These are phyloP conservation scores for Rhodotorula glutinis DNA, from an alignment of 1,284 basidiomycete species.

Conservation along the genomic window DNA sequence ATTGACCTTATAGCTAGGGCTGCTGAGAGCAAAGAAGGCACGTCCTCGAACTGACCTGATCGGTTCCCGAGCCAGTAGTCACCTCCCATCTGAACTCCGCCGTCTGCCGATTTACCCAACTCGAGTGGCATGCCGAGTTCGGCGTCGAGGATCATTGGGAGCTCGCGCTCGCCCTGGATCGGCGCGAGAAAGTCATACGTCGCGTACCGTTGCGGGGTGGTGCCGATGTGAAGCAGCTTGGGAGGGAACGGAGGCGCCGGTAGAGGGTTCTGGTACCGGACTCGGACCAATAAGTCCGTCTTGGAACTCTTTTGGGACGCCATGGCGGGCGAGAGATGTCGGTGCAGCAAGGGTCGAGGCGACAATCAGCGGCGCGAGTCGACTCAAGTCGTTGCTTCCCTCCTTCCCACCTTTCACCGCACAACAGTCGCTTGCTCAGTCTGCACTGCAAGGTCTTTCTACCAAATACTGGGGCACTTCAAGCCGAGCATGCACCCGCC, in stretches of 20 bases:
- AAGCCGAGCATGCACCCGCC: too few relatives aligned
- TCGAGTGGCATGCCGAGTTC: constrained; percentile 93
- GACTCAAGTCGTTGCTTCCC: too few relatives aligned
- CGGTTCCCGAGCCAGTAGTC: constrained; percentile 50
- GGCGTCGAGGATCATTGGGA: constrained; percentile 90
- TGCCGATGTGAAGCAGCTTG: constrained; percentile 82
- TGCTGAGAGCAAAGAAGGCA: too few relatives aligned
- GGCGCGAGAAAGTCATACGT: constrained; percentile 75
- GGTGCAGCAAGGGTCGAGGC: not conserved
- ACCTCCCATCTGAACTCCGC: constrained; percentile 66
- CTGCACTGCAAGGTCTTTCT: too few relatives aligned
- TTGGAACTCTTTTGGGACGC: constrained; percentile 53
- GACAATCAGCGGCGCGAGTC: too few relatives aligned
- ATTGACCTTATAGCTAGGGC: too few relatives aligned
- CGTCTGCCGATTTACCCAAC: constrained; percentile 68
- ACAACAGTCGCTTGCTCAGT: too few relatives aligned
- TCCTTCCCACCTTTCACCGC: too few relatives aligned
- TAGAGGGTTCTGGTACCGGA: constrained; percentile 86
- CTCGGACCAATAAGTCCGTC: constrained; percentile 82
- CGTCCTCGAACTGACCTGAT: constrained; percentile 19
- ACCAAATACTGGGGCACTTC: too few relatives aligned
- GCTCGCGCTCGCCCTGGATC: constrained; percentile 69
- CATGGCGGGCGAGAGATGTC: not conserved
- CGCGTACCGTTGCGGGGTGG: constrained; percentile 78
- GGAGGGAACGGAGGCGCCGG: constrained; percentile 92